These are phyloP conservation scores for Candida vaughaniae DNA, from an alignment of 805 yeast genomes.

Conservation along the genomic window DNA sequence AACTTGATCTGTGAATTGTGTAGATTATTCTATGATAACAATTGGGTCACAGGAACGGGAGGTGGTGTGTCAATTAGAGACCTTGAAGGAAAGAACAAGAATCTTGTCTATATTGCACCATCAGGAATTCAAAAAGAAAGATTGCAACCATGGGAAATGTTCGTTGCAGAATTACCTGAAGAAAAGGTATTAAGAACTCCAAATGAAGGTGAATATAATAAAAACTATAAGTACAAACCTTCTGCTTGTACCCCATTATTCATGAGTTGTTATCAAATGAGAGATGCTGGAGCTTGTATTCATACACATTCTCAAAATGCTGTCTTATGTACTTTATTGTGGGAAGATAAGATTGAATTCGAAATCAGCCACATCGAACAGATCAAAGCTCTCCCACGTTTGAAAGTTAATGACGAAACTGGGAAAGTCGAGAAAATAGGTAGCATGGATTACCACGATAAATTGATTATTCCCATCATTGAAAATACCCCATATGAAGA, in stretches of 20 bases:
- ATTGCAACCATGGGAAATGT: constrained; percentile 77
- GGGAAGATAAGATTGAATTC: constrained; percentile 61
- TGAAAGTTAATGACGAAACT: constrained; percentile 26
- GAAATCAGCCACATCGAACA: constrained; percentile 82
- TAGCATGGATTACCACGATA: constrained; percentile 68
- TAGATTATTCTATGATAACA: constrained; percentile 68
- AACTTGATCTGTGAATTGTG: constrained; percentile 82
- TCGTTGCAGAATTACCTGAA: constrained; percentile 62
- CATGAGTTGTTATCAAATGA: constrained; percentile 61
- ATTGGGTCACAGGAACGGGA: constrained; percentile 96
- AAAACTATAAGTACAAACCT: constrained; percentile 61
- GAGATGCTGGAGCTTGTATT: constrained; percentile 87
- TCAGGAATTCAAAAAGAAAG: constrained; percentile 96
- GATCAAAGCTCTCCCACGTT: constrained; percentile 83
- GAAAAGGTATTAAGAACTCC: constrained; percentile 62
- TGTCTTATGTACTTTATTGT: constrained; percentile 73
- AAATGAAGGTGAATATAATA: constrained; percentile 37
- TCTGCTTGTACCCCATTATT: constrained; percentile 93
- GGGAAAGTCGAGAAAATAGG: constrained; percentile 58
- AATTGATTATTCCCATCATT: constrained; percentile 81
- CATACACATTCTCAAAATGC: constrained; percentile 94
- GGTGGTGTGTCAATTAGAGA: constrained; percentile 85
- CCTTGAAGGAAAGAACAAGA: constrained; percentile 33
- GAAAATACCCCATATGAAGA: constrained; percentile 90
- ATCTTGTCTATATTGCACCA: constrained; percentile 76